A percentile compares a stretch with the other conserved stretches of the same genome.
Evolutionary conservation across 768 basidiomycete genomes (phyloP).

Genomic region (Tulasnella calospora): DNA sequence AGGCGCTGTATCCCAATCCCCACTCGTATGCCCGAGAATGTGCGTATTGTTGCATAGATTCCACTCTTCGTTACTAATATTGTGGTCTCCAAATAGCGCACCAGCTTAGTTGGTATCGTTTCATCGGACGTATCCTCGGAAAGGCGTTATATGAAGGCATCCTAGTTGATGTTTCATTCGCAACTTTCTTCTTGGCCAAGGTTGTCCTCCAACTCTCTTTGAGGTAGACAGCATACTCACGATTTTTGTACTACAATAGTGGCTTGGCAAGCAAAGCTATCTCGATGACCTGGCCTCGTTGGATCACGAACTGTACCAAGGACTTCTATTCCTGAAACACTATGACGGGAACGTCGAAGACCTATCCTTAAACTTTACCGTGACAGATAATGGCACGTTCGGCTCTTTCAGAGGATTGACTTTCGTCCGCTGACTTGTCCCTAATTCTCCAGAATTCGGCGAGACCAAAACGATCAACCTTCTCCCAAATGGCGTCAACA

Average conservation of each 20-base stretch:
- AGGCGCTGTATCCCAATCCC: constrained; percentile 93
- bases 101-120: constrained; percentile 85
- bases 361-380: constrained; percentile 81
- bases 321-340: constrained; percentile 88
- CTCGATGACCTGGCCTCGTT: constrained; percentile 89
- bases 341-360: constrained; percentile 84
- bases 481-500: constrained; percentile 72
- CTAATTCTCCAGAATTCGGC: constrained; percentile 64
- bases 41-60: constrained; percentile 38
- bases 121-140: constrained; percentile 88
- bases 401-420: background rate
- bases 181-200: constrained; percentile 90
- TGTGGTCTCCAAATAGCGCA: constrained; percentile 49
- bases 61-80: background rate
- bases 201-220: constrained; percentile 36
- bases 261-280: constrained; percentile 88
- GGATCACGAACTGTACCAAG: constrained; percentile 88
- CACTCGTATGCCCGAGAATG: constrained; percentile 86
- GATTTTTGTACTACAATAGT: constrained; percentile 43
- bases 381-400: constrained; percentile 71
- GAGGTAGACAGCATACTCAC: too few relatives aligned
- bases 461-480: constrained; percentile 70
- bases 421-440: background rate
- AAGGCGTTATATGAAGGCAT: constrained; percentile 98
- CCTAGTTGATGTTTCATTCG: constrained; percentile 89